A percentile compares a stretch with the other conserved stretches of the same genome.
These are phyloP conservation scores for Erysimum cheiri DNA, from an alignment of 441 rosid species.

Conservation along the genomic window DNA sequence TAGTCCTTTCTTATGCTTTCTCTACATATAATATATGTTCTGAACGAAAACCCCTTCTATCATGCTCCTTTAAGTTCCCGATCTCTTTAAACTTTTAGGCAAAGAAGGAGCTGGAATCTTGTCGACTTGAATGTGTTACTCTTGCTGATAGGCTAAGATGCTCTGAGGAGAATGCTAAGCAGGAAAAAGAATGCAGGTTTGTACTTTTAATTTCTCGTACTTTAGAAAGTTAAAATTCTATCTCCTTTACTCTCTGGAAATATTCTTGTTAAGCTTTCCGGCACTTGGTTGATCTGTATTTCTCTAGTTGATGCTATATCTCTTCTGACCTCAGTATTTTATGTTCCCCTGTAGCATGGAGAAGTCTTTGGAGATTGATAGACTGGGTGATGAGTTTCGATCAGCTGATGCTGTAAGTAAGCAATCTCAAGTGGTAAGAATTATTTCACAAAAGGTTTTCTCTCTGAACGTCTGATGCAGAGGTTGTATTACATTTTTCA, in stretches of 20 bases:
- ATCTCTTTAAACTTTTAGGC: slow-evolving; percentile 50
- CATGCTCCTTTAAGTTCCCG: slow-evolving; percentile 14
- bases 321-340: slow-evolving; percentile 11
- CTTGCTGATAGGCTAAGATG: slow-evolving; percentile 56
- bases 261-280: slow-evolving; percentile 8
- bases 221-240: background rate
- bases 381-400: slow-evolving; percentile 53
- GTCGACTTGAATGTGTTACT: slow-evolving; percentile 58
- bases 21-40: background rate
- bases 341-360: slow-evolving; percentile 53
- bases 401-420: slow-evolving; percentile 48
- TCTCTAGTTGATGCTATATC: slow-evolving; percentile 14
- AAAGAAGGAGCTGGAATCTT: slow-evolving; percentile 60
- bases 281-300: slow-evolving; percentile 9
- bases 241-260: background rate
- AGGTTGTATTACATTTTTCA: slow-evolving; percentile 16
- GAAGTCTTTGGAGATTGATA: slow-evolving; percentile 62
- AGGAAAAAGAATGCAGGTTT: slow-evolving; percentile 70
- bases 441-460: slow-evolving; percentile 28
- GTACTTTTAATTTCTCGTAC: slow-evolving; percentile 25
- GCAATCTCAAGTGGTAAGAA: slow-evolving; percentile 59
- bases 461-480: slow-evolving; percentile 29
- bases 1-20: slow-evolving; percentile 10
- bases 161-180: slow-evolving; percentile 53
- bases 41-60: background rate